These are phyloP conservation scores for Cryptococcus maquisensis DNA, from an alignment of 1,284 basidiomycete genomes.

Conservation along the genomic window DNA sequence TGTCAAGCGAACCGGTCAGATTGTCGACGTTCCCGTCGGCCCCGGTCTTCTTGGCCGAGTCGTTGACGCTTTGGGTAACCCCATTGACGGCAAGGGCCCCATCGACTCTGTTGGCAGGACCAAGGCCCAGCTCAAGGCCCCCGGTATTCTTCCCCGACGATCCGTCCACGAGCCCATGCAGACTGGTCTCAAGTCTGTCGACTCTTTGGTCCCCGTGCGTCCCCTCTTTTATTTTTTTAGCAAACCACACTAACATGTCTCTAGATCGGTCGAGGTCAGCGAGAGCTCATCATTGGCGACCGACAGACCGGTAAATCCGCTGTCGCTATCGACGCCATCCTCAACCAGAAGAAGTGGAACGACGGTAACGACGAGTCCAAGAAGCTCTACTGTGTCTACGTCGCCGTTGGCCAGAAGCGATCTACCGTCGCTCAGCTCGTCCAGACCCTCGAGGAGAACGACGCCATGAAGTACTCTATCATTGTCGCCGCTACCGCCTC, in stretches of 20 bases:
- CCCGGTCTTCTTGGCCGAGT: conserved; percentile 95
- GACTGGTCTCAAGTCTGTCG: conserved; percentile 99
- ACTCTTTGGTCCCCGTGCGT: conserved; percentile 86
- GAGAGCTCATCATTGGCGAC: conserved; percentile 99
- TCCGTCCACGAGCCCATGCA: conserved; percentile 99
- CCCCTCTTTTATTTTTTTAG: neutral
- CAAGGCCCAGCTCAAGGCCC: conserved; percentile 96
- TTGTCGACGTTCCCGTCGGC: conserved; percentile 98
- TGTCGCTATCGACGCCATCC: conserved; percentile 98
- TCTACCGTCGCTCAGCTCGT: conserved; percentile 99
- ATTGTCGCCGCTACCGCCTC: conserved; percentile 98
- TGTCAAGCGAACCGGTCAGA: conserved; percentile 99
- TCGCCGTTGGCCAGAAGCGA: conserved; percentile 98
- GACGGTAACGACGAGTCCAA: conserved; percentile 91
- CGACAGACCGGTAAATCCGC: conserved; percentile 97
- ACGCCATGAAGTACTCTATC: conserved; percentile 98
- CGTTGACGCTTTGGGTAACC: conserved; percentile 98
- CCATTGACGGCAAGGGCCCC: conserved; percentile 98
- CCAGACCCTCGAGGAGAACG: conserved; percentile 98
- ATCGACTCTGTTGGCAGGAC: conserved; percentile 89
- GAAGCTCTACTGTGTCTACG: conserved; percentile 99
- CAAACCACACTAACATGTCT: neutral
- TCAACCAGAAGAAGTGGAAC: conserved; percentile 99
- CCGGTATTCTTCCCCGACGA: conserved; percentile 96
- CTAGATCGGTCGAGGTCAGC: conserved; percentile 94